phyloP scores from a whole-genome alignment of 257 asterid species.

The Perilla frutescens region DNA sequence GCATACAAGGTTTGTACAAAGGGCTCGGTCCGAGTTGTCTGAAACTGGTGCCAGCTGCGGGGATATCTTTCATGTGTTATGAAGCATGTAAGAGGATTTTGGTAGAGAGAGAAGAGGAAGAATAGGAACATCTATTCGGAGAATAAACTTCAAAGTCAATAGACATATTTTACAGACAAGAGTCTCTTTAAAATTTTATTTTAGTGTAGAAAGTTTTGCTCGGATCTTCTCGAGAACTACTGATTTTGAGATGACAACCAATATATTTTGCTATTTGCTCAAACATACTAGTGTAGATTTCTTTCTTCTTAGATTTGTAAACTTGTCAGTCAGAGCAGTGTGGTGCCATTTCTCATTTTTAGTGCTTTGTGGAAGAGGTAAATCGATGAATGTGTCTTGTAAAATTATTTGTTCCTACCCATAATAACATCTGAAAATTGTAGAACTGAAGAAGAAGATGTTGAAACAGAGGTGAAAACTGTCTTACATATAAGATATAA shows the following conservation, averaged over 20 bases:
- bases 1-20: constrained; percentile 72
- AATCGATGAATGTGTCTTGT: too few species aligned
- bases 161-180: constrained; percentile 9
- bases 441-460: too few species aligned
- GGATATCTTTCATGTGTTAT: constrained; percentile 97
- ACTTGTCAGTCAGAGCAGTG: background rate
- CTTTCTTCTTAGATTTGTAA: background rate
- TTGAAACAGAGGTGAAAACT: too few species aligned
- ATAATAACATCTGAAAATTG: too few species aligned
- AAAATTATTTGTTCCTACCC: too few species aligned
- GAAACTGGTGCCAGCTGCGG: constrained; percentile 96
- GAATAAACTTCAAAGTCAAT: background rate
- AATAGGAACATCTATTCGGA: constrained; percentile 21
- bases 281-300: background rate
- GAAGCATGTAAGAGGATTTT: constrained; percentile 91
- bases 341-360: too few species aligned
- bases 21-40: constrained; percentile 94
- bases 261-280: background rate
- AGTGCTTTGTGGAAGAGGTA: too few species aligned
- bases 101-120: constrained; percentile 78
- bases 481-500: too few species aligned
- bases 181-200: constrained; percentile 8
- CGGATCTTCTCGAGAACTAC: background rate
- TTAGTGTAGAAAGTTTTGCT: constrained; percentile 32
- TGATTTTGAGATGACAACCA: constrained; percentile 35